These are phyloP conservation scores for Malassezia globosa DNA, from an alignment of 1,284 basidiomycete species.

Conservation along the genomic window DNA sequence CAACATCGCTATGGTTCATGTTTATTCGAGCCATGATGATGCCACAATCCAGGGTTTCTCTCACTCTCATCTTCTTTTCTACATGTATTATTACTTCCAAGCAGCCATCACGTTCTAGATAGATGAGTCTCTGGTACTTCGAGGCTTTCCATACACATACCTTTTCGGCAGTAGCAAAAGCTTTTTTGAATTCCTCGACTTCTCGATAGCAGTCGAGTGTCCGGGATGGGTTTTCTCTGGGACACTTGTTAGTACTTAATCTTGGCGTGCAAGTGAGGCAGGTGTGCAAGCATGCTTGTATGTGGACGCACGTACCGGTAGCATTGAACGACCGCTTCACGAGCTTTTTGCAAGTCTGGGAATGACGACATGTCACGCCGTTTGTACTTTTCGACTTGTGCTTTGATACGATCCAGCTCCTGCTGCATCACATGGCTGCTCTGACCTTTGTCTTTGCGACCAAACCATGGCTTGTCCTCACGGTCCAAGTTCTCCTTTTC, in stretches of 20 bases:
- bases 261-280: too few species aligned
- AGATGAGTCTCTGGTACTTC: background rate
- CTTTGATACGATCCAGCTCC: slow-evolving; percentile 39
- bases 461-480: slow-evolving; percentile 25
- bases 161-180: slow-evolving; percentile 60
- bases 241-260: background rate
- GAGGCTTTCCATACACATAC: slow-evolving; percentile 47
- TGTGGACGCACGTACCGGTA: slow-evolving; percentile 66
- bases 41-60: too few species aligned
- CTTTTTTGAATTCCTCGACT: slow-evolving; percentile 61
- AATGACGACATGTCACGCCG: slow-evolving; percentile 55
- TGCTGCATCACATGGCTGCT: slow-evolving; percentile 33
- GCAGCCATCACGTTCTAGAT: slow-evolving; percentile 6
- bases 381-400: slow-evolving; percentile 61
- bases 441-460: slow-evolving; percentile 29
- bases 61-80: too few species aligned
- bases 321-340: slow-evolving; percentile 59
- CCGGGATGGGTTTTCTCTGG: slow-evolving; percentile 55
- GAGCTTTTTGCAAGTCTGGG: slow-evolving; percentile 54
- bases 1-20: too few species aligned
- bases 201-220: slow-evolving; percentile 67
- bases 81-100: slow-evolving; percentile 9
- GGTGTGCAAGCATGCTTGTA: too few species aligned
- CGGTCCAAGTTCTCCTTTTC: slow-evolving; percentile 38
- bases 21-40: too few species aligned